Conservation (phyloP, 208 protist genomes). For the Leishmania mexicana region DNA sequence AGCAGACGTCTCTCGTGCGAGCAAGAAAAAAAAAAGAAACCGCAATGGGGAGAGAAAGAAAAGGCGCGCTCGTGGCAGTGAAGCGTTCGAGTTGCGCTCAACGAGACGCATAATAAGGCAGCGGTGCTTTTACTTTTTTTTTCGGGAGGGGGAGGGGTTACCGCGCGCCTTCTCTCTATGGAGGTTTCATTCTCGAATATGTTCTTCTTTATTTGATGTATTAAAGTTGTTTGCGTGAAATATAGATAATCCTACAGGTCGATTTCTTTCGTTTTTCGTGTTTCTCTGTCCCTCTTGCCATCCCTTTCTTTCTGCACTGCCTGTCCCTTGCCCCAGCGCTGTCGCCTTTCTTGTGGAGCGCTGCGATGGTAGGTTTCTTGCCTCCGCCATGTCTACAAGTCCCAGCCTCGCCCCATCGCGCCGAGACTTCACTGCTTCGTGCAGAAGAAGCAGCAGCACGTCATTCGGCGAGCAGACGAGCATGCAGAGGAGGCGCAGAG, state of each 20-base stretch:
- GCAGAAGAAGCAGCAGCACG: not conserved
- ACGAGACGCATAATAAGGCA: not conserved
- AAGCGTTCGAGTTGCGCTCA: not conserved
- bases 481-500: not conserved
- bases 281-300: no score
- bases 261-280: not conserved
- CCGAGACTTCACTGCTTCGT: not conserved
- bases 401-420: not conserved
- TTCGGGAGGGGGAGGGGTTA: no score
- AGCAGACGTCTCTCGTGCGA: not conserved
- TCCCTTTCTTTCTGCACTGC: not conserved
- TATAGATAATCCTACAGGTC: not conserved
- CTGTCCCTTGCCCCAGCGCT: not conserved
- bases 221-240: not conserved
- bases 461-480: not conserved
- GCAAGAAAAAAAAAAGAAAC: not conserved
- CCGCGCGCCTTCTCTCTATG: not conserved
- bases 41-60: not conserved
- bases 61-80: not conserved
- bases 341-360: not conserved
- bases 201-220: not conserved
- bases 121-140: not conserved
- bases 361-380: not conserved
- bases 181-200: not conserved
- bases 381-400: not conserved